Conservation (phyloP, 257 asterid species). For the Sherardia arvensis region DNA sequence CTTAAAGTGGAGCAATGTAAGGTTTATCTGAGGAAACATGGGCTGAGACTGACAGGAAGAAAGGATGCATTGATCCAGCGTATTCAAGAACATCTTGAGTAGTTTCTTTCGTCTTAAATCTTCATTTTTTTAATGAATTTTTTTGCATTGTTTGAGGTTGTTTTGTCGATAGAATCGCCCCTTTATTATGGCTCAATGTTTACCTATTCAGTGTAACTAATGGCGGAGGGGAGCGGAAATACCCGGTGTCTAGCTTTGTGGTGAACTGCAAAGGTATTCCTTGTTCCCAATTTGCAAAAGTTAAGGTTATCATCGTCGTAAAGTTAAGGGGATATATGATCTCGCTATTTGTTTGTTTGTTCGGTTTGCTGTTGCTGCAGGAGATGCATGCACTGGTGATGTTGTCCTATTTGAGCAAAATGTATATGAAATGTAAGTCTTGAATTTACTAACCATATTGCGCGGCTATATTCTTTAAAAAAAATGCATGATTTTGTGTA, state of each 20-base stretch:
- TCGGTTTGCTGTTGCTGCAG: constrained; percentile 30
- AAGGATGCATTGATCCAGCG: constrained; percentile 54
- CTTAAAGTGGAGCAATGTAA: constrained; percentile 80
- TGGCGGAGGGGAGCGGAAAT: constrained; percentile 72
- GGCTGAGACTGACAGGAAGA: constrained; percentile 72
- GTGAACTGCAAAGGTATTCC: constrained; percentile 70
- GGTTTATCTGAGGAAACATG: constrained; percentile 69
- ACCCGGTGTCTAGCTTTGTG: constrained; percentile 68
- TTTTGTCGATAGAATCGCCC: not conserved
- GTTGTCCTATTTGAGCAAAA: constrained; percentile 79
- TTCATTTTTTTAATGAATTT: not conserved
- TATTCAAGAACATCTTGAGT: constrained; percentile 76
- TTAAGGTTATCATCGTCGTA: not conserved
- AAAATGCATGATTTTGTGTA: not conserved
- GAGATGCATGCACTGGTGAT: constrained; percentile 89
- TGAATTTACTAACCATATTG: not conserved
- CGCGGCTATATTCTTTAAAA: not conserved
- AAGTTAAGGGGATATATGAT: not conserved
- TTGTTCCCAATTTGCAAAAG: not conserved
- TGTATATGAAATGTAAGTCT: constrained; percentile 73
- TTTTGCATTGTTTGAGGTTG: not conserved
- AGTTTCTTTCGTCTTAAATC: constrained; percentile 6
- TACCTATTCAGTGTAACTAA: constrained; percentile 36
- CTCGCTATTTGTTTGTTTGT: constrained; percentile 1
- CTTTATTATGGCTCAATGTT: not conserved